Percentiles rank a stretch among this genome's conserved stretches.
Conservation (phyloP, 768 basidiomycete species). For the Tricholoma bakamatsutake region DNA sequence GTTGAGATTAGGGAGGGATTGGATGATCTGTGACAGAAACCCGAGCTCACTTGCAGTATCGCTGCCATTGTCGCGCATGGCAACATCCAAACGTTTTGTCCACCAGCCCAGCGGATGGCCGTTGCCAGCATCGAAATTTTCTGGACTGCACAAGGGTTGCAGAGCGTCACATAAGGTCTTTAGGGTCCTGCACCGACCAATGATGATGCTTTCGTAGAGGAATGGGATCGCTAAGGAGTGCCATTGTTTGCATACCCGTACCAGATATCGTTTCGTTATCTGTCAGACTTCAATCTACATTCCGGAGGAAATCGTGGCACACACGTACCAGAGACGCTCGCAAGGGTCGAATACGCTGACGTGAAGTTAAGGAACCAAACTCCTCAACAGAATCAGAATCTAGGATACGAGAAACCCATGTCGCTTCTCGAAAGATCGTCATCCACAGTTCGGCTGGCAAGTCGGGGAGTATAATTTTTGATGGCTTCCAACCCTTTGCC, state of each 20-base stretch:
- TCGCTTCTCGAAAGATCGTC: slow-evolving; percentile 21
- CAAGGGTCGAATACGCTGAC: slow-evolving; percentile 10
- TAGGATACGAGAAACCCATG: slow-evolving; percentile 17
- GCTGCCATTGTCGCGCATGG: slow-evolving; percentile 7
- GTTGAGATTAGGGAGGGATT: slow-evolving; percentile 14
- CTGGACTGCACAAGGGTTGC: neutral
- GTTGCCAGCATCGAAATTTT: neutral
- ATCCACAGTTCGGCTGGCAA: slow-evolving; percentile 26
- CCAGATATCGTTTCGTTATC: slow-evolving; percentile 20
- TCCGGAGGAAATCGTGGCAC: neutral
- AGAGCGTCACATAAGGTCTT: slow-evolving; percentile 10
- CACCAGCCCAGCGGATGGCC: slow-evolving; percentile 6
- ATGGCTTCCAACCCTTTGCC: neutral
- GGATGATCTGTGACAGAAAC: slow-evolving; percentile 8
- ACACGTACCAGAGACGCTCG: slow-evolving; percentile 19
- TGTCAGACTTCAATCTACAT: slow-evolving; percentile 2
- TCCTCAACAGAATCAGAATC: slow-evolving; percentile 12
- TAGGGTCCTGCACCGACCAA: slow-evolving; percentile 10
- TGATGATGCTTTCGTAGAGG: slow-evolving; percentile 20
- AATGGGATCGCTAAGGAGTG: slow-evolving; percentile 14
- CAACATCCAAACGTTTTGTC: slow-evolving; percentile 17
- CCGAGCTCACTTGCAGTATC: neutral
- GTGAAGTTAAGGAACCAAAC: slow-evolving; percentile 8
- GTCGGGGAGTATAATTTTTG: slow-evolving; percentile 3
- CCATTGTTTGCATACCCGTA: slow-evolving; percentile 23